Evolutionary conservation across 2,329 filamentous ascomycete genomes (phyloP), one percentile per base, ranked within the genome.

Genomic region (Ploettnerulaceae sp.): DNA sequence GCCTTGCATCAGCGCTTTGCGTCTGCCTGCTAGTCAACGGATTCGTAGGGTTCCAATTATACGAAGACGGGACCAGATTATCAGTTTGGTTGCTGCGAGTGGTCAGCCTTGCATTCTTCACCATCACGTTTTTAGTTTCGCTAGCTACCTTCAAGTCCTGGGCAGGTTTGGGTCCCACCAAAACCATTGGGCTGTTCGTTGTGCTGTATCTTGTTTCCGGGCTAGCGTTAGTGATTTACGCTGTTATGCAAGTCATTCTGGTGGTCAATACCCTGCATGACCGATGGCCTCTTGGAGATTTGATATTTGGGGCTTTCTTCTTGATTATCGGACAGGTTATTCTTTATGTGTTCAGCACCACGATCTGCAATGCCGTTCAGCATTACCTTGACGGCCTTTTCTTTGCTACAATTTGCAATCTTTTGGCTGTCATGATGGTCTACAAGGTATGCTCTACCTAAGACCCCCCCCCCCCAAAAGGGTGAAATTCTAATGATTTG

Each of bases 381-480:
- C 93, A 98, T 67, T 98, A 97, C 64, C 70, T 98, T 38, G 93
- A 98, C 62, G 91, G 91, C 0, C 70, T 97, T 37, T 95, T 97
- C 71, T 90, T 98, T 63, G 88, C 89, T 4, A 96, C 91, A 0
- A 82, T 91, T 45, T 93, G 89, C 72, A 98, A 98, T 64, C 70
- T 98, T 34, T 73, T 98, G 33, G 89, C 83, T 9, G 91, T 98
- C 51, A 98, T 98, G 93, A 98, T 97, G 93, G 83, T 98, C 28
- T 98, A 98, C 77, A 98, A 98, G 84, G 89, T 83, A 68, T 53
- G 71, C 62, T 45, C 31, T 17, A n/a, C n/a, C n/a, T n/a, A n/a
- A n/a, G n/a, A n/a, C n/a, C n/a, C n/a, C n/a, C n/a, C n/a, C n/a
- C n/a, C n/a, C n/a, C n/a, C n/a, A n/a, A n/a, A n/a, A n/a, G n/a